phyloP scores from a whole-genome alignment of 2,329 filamentous ascomycete species.

The Tolypocladium cylindrosporum region DNA sequence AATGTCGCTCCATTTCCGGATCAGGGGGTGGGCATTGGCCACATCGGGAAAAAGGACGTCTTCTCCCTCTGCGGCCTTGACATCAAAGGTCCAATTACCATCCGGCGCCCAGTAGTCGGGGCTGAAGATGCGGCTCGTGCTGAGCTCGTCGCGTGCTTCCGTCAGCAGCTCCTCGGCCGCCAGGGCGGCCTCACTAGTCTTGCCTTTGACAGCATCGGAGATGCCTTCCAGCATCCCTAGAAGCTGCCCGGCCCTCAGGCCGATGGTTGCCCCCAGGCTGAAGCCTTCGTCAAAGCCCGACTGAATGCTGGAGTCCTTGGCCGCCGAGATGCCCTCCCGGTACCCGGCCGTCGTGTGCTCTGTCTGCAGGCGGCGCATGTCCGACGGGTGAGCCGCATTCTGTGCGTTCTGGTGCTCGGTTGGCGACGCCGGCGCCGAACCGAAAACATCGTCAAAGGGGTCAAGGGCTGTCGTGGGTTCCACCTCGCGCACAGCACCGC shows the following conservation, averaged over 20 bases:
- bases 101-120: conserved; percentile 57
- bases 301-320: conserved; percentile 71
- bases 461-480: conserved; percentile 5
- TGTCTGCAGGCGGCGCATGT: conserved; percentile 63
- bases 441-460: conserved; percentile 27
- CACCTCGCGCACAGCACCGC: background rate
- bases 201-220: conserved; percentile 31
- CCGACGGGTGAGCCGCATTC: conserved; percentile 36
- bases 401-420: conserved; percentile 5
- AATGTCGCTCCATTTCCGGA: conserved; percentile 48
- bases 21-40: conserved; percentile 56
- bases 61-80: conserved; percentile 25
- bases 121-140: conserved; percentile 52
- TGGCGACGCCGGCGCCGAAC: conserved; percentile 14
- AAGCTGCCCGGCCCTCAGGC: conserved; percentile 61
- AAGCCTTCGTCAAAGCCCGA: conserved; percentile 88
- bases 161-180: conserved; percentile 24
- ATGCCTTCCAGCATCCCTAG: conserved; percentile 72
- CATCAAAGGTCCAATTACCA: conserved; percentile 60
- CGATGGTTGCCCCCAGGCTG: conserved; percentile 70
- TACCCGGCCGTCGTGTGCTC: conserved; percentile 82
- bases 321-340: conserved; percentile 70
- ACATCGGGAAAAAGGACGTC: conserved; percentile 51
- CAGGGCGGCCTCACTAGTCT: conserved; percentile 12
- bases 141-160: conserved; percentile 49